These are phyloP conservation scores for Aspergillus cejpii DNA, from an alignment of 2,329 filamentous ascomycete genomes.

Conservation along the genomic window DNA sequence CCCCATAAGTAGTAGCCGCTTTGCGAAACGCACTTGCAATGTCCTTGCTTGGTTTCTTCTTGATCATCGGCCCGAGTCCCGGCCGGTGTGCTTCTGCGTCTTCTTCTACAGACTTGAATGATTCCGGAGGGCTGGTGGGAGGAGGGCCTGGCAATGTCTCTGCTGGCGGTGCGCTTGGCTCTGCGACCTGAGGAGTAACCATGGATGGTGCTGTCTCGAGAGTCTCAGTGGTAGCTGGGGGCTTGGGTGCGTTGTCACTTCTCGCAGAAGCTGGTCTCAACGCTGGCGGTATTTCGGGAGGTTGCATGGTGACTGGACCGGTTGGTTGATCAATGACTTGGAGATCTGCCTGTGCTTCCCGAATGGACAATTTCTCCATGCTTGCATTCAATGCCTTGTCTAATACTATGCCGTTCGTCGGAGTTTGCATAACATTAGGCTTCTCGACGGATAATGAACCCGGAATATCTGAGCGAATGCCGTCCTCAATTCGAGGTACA, in stretches of 20 bases:
- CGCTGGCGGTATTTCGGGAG: slow-evolving; percentile 18
- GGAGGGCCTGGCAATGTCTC: slow-evolving; percentile 10
- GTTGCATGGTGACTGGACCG: slow-evolving; percentile 11
- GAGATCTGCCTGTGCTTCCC: slow-evolving; percentile 29
- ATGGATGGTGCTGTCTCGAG: slow-evolving; percentile 5
- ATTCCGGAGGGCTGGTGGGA: slow-evolving; percentile 12
- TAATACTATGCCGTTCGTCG: slow-evolving; percentile 24
- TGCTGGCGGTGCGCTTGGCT: slow-evolving; percentile 6
- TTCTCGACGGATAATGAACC: slow-evolving; percentile 22
- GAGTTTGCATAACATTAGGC: slow-evolving; percentile 15
- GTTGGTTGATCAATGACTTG: slow-evolving; percentile 26
- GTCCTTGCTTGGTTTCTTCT: slow-evolving; percentile 65
- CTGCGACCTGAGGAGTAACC: slow-evolving; percentile 5
- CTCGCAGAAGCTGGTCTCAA: slow-evolving; percentile 18
- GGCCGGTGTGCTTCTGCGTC: slow-evolving; percentile 56
- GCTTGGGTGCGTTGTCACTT: slow-evolving; percentile 4
- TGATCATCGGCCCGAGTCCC: slow-evolving; percentile 85
- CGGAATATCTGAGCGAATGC: slow-evolving; percentile 29
- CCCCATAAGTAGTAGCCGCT: slow-evolving; percentile 62
- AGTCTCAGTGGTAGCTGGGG: slow-evolving; percentile 5
- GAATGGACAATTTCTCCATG: slow-evolving; percentile 30
- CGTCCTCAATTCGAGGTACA: slow-evolving; percentile 17
- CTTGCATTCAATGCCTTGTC: slow-evolving; percentile 26
- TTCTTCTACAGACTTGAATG: slow-evolving; percentile 34
- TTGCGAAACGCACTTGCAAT: slow-evolving; percentile 72